Percentiles rank a stretch among this genome's conserved stretches.
These are phyloP conservation scores for Cornus florida DNA, from an alignment of 148 eudicot species.

Conservation along the genomic window DNA sequence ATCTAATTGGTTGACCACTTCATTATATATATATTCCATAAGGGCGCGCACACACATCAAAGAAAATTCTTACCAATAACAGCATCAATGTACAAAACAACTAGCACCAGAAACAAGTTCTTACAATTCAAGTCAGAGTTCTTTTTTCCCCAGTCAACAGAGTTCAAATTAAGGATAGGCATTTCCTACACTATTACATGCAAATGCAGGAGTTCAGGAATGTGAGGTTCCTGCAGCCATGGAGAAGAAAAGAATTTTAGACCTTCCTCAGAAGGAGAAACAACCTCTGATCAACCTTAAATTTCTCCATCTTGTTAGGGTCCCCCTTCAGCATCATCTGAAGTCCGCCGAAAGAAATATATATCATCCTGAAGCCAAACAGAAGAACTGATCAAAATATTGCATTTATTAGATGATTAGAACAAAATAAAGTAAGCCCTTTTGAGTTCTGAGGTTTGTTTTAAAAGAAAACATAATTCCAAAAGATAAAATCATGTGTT, in stretches of 20 bases:
- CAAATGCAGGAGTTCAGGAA: neutral
- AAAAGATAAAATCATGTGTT: neutral
- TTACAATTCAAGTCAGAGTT: no score
- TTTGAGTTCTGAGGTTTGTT: neutral
- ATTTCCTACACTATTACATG: neutral
- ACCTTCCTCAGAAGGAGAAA: slow-evolving; percentile 71
- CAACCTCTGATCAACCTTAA: slow-evolving; percentile 63
- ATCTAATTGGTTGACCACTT: no score
- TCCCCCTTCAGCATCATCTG: slow-evolving; percentile 75
- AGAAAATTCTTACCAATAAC: no score
- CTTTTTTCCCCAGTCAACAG: no score
- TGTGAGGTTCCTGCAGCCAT: neutral
- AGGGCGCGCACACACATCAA: no score
- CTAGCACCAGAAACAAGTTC: no score
- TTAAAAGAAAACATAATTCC: neutral
- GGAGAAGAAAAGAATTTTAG: neutral
- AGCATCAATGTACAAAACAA: no score
- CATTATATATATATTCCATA: no score
- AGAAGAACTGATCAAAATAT: neutral
- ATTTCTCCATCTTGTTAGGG: slow-evolving; percentile 43
- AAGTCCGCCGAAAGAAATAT: slow-evolving; percentile 82
- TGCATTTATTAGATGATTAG: neutral
- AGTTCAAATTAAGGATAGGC: no score
- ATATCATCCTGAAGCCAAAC: slow-evolving; percentile 44
- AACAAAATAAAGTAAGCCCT: neutral